phyloP scores from a whole-genome alignment of 1,284 basidiomycete species.

The Cryptococcus sp. region DNA sequence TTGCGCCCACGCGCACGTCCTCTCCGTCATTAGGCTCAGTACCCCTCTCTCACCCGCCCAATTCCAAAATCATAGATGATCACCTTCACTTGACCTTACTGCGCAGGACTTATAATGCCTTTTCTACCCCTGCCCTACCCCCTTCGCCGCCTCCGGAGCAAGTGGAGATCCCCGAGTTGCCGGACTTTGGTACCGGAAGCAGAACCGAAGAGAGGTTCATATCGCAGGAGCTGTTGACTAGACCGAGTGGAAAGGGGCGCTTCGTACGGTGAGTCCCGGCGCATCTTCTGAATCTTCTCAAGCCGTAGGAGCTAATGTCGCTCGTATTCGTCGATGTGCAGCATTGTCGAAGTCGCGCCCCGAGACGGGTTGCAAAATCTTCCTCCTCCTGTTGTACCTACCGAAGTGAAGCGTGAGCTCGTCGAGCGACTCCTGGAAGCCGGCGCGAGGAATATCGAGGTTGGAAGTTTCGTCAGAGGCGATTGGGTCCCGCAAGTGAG shows the following conservation, averaged over 20 bases:
- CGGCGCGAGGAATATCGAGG: conserved; percentile 76
- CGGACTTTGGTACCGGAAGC: too few relatives aligned
- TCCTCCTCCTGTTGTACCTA: conserved; percentile 66
- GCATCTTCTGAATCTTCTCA: not conserved
- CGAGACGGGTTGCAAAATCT: conserved; percentile 95
- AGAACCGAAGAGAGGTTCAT: conserved; percentile 4
- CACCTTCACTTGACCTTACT: too few relatives aligned
- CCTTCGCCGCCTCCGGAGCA: too few relatives aligned
- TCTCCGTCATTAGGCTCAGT: too few relatives aligned
- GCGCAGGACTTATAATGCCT: too few relatives aligned
- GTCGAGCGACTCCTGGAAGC: conserved; percentile 72
- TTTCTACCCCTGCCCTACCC: too few relatives aligned
- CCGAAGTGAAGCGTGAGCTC: conserved; percentile 75
- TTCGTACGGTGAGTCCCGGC: conserved; percentile 20
- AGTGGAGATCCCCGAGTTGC: too few relatives aligned
- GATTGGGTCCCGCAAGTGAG: conserved; percentile 90
- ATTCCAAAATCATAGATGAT: too few relatives aligned
- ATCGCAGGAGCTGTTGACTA: conserved; percentile 15
- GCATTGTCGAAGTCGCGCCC: conserved; percentile 89
- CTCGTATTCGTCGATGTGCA: conserved; percentile 1
- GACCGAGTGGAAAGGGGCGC: conserved; percentile 5
- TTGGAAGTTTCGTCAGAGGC: conserved; percentile 87
- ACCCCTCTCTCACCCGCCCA: too few relatives aligned
- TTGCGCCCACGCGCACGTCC: too few relatives aligned
- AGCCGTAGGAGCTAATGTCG: not conserved